Conservation (phyloP, 2,329 filamentous ascomycete species). For the Fusarium sp. region DNA sequence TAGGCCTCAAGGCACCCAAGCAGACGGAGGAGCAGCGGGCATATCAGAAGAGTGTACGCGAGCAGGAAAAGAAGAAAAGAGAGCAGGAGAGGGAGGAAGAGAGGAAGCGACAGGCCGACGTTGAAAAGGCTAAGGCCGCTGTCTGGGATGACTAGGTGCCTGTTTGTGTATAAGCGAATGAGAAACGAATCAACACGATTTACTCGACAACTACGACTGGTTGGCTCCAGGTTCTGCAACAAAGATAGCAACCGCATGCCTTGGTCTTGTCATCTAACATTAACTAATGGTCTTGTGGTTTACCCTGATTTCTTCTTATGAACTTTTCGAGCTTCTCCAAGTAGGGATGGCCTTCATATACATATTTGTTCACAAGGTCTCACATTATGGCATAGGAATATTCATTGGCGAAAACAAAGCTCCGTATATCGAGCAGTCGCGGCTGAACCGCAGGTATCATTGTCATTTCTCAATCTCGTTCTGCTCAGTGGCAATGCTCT, state of each 20-base stretch:
- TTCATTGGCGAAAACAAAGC: not conserved
- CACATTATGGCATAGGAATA: too few relatives aligned
- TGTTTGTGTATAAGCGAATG: not conserved
- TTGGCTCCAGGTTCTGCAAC: too few relatives aligned
- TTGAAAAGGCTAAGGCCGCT: conserved; percentile 82
- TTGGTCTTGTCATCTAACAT: too few relatives aligned
- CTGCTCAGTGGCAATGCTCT: conserved; percentile 40
- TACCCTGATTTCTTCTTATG: too few relatives aligned
- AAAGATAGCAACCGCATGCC: too few relatives aligned
- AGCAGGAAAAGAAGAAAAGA: conserved; percentile 84
- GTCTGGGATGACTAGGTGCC: conserved; percentile 81
- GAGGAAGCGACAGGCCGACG: conserved; percentile 70
- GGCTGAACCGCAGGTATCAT: conserved; percentile 43
- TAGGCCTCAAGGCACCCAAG: conserved; percentile 84
- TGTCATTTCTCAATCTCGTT: conserved; percentile 44
- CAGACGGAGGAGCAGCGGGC: conserved; percentile 89
- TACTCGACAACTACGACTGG: too few relatives aligned
- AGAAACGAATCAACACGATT: not conserved
- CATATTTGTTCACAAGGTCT: too few relatives aligned
- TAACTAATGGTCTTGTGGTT: too few relatives aligned
- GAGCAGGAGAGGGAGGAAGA: conserved; percentile 79
- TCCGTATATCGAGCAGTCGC: conserved; percentile 41
- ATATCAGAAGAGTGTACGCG: conserved; percentile 84
- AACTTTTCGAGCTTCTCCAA: too few relatives aligned
- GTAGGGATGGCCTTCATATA: too few relatives aligned